Conservation (phyloP, 345 rosid species). For the Acer negundo region DNA sequence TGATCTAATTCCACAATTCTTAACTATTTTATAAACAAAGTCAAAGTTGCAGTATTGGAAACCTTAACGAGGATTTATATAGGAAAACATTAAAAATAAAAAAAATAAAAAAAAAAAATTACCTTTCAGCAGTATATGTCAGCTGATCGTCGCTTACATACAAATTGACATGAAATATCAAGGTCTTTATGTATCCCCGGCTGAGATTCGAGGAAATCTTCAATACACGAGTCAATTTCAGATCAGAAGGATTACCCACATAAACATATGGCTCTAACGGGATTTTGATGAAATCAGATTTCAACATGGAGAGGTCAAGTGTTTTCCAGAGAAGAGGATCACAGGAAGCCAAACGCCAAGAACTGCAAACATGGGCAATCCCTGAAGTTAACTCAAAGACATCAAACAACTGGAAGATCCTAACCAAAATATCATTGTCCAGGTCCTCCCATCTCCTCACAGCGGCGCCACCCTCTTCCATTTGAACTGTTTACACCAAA, state of each 20-base stretch:
- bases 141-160: conserved; percentile 74
- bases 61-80: neutral
- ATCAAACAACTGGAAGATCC: conserved; percentile 58
- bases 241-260: conserved; percentile 59
- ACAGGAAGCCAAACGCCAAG: conserved; percentile 77
- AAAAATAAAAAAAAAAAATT: neutral
- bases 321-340: conserved; percentile 91
- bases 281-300: conserved; percentile 71
- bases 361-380: conserved; percentile 74
- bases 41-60: neutral
- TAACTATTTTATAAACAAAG: neutral
- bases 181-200: conserved; percentile 49
- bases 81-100: neutral
- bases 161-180: conserved; percentile 69
- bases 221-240: conserved; percentile 51
- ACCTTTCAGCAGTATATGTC: conserved; percentile 86
- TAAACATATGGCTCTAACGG: conserved; percentile 78
- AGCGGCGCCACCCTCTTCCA: conserved; percentile 48
- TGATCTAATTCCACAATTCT: neutral
- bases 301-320: conserved; percentile 70
- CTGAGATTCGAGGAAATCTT: conserved; percentile 76
- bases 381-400: conserved; percentile 62
- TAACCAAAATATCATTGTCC: conserved; percentile 68
- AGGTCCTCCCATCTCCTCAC: conserved; percentile 81
- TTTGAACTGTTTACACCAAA: conserved; percentile 13